A percentile compares a stretch with the other conserved stretches of the same genome.
These are phyloP conservation scores for Aspergillus cristatus DNA, from an alignment of 495 filamentous ascomycete genomes.

Conservation along the genomic window DNA sequence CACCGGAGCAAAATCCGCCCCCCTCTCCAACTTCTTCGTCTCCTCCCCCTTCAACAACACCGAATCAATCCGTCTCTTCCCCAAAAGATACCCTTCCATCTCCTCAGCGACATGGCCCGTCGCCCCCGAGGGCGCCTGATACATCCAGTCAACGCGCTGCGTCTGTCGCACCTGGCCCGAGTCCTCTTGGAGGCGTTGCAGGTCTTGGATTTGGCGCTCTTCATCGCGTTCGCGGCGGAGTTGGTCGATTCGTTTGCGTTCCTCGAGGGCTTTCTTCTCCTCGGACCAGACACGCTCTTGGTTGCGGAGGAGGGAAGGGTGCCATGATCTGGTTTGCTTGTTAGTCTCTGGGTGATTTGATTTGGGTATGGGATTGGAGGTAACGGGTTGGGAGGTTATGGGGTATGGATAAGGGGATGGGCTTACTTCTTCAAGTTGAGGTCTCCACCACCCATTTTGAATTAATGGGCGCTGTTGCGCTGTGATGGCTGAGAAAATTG, in stretches of 20 bases:
- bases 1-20: conserved; percentile 55
- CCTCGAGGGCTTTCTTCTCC: conserved; percentile 88
- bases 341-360: conserved; percentile 1
- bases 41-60: conserved; percentile 78
- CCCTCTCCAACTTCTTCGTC: conserved; percentile 70
- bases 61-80: conserved; percentile 79
- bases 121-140: conserved; percentile 73
- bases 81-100: conserved; percentile 87
- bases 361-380: background rate
- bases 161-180: conserved; percentile 67
- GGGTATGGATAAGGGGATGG: conserved; percentile 4
- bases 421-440: conserved; percentile 91
- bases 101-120: conserved; percentile 79
- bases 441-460: conserved; percentile 79
- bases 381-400: background rate
- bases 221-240: conserved; percentile 86
- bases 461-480: background rate
- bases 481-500: conserved; percentile 5
- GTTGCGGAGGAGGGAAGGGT: conserved; percentile 74
- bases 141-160: conserved; percentile 96
- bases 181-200: conserved; percentile 81
- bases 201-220: conserved; percentile 85
- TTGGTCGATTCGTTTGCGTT: conserved; percentile 84
- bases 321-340: conserved; percentile 59
- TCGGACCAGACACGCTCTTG: conserved; percentile 76